These are phyloP conservation scores for Tulasnella sp. DNA, from an alignment of 768 basidiomycete species.

Conservation along the genomic window DNA sequence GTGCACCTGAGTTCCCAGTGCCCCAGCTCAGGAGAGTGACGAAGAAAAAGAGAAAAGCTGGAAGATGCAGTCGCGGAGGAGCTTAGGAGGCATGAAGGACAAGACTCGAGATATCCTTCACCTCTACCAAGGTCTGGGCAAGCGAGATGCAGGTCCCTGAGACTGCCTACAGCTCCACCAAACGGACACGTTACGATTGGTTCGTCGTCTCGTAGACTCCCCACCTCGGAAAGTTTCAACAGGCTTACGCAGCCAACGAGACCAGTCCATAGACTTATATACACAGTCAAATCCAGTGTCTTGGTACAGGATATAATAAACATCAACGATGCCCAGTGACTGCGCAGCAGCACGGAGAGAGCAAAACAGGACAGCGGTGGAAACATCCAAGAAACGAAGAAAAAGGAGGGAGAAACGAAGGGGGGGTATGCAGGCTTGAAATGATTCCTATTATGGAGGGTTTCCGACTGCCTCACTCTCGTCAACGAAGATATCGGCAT, in stretches of 20 bases:
- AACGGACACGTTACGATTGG: not conserved
- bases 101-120: not conserved
- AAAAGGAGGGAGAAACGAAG: not conserved
- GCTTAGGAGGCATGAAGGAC: not conserved
- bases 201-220: too few relatives aligned
- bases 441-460: not conserved
- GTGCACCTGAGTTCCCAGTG: not conserved
- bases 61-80: not conserved
- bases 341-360: not conserved
- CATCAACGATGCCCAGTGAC: not conserved
- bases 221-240: too few relatives aligned
- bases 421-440: not conserved
- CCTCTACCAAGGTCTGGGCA: not conserved
- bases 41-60: not conserved
- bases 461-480: constrained; percentile 29
- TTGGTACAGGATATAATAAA: not conserved
- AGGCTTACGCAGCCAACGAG: too few relatives aligned
- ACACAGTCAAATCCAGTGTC: not conserved
- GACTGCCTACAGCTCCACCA: not conserved
- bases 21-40: not conserved
- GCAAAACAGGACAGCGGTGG: not conserved
- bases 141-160: not conserved
- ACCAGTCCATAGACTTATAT: not conserved
- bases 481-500: constrained; percentile 93
- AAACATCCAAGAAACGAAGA: not conserved